Evolutionary conservation across 1,284 basidiomycete genomes (phyloP).

Genomic region (Tilletia walkeri): DNA sequence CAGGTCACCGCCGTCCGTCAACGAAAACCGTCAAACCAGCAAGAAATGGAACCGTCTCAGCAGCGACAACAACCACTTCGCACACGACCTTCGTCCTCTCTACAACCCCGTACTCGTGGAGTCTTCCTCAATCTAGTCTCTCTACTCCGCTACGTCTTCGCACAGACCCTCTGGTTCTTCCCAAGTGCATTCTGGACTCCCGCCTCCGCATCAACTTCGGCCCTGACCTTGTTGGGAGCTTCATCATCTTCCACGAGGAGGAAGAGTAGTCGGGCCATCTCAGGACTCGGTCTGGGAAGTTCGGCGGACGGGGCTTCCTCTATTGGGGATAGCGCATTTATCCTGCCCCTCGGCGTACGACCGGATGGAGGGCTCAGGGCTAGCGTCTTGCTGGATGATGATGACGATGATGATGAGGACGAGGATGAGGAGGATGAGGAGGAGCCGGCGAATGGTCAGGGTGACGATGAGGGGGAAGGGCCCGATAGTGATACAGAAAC

Average conservation of each 20-base stretch:
- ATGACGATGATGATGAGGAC: conserved; percentile 29
- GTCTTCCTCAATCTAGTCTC: conserved; percentile 7
- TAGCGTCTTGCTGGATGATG: conserved; percentile 37
- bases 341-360: conserved; percentile 42
- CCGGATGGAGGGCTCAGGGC: conserved; percentile 43
- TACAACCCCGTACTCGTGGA: neutral
- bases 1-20: neutral
- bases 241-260: conserved; percentile 13
- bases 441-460: neutral
- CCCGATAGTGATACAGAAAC: conserved; percentile 4
- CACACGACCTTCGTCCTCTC: neutral
- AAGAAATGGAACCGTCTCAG: neutral
- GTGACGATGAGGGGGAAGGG: conserved; percentile 29
- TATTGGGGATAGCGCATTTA: conserved; percentile 32
- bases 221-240: conserved; percentile 32
- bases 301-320: conserved; percentile 24
- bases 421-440: conserved; percentile 1
- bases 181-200: conserved; percentile 12
- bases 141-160: conserved; percentile 9
- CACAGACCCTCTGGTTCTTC: conserved; percentile 13
- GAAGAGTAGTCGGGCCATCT: neutral
- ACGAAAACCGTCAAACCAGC: neutral
- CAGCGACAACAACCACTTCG: neutral
- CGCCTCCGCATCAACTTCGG: conserved; percentile 21
- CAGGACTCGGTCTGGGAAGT: neutral